These are phyloP conservation scores for Crepidotus variabilis DNA, from an alignment of 768 basidiomycete species.

Conservation along the genomic window DNA sequence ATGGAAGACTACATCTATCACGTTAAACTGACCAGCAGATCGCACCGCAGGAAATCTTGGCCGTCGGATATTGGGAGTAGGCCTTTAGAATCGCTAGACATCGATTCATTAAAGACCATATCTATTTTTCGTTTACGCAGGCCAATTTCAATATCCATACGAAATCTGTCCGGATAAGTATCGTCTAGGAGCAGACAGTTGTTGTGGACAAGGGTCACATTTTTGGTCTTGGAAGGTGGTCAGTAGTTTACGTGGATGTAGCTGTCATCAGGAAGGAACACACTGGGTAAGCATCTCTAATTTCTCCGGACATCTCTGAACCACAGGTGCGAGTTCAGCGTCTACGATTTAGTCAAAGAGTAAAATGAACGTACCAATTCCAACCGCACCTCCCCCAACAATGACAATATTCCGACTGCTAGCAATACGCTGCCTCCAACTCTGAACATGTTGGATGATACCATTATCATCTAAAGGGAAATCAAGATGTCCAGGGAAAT, in stretches of 20 bases:
- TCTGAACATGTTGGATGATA: slow-evolving; percentile 13
- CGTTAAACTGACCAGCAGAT: slow-evolving; percentile 18
- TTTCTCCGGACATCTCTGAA: slow-evolving; percentile 40
- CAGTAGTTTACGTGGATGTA: slow-evolving; percentile 12
- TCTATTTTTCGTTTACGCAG: slow-evolving; percentile 41
- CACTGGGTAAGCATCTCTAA: slow-evolving; percentile 38
- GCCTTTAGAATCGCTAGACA: slow-evolving; percentile 31
- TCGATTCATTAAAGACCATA: slow-evolving; percentile 47
- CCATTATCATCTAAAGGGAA: slow-evolving; percentile 30
- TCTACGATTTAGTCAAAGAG: neutral
- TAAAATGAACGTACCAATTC: slow-evolving; percentile 31
- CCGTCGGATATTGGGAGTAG: slow-evolving; percentile 16
- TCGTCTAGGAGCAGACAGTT: slow-evolving; percentile 45
- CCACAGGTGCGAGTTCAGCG: neutral
- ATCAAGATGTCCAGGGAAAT: slow-evolving; percentile 44
- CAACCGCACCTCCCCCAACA: slow-evolving; percentile 53
- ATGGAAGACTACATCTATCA: neutral
- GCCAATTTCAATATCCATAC: slow-evolving; percentile 41
- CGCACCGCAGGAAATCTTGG: slow-evolving; percentile 21
- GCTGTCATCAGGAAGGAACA: slow-evolving; percentile 5
- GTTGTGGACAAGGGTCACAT: slow-evolving; percentile 59
- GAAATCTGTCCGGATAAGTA: slow-evolving; percentile 50
- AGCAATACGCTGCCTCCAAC: slow-evolving; percentile 24
- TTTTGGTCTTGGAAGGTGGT: slow-evolving; percentile 29
- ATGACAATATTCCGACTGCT: slow-evolving; percentile 37